Base-by-base conservation (phyloP, 2,329 filamentous ascomycete genomes). In the Exophiala mesophila region DNA sequence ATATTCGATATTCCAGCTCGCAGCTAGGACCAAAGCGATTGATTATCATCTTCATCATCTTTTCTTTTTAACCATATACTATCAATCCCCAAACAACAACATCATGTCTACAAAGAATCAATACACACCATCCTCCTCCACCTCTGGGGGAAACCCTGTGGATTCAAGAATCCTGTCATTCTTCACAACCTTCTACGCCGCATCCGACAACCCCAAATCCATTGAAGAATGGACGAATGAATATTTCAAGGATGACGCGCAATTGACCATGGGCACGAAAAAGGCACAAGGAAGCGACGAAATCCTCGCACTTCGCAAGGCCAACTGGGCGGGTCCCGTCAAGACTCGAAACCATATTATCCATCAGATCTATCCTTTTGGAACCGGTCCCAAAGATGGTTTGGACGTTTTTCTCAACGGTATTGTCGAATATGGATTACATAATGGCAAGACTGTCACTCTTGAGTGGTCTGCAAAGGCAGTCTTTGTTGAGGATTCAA, bases 321-420 rank as follows among this genome's bases (percentile, higher is more conserved):
- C 59, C 4, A 68, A 77, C 63, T 78, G 76, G 75, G 67, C 71
- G 4, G 53, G 53, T 24, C 69, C 70, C 34, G 68, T 79, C 3
- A 57, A 64, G 1, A 64, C 63, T 31, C 40, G 48, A 19, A 41
- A 55, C 40, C 48, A 55, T 40, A 39, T 26, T 5, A 26, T 56
- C 7, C 26, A 41, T 1, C 70, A 73, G 59, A 65, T 77, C 24
- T 77, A 72, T 53, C 66, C 72, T 0, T 76, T 73, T 55, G 70
- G 71, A 26, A 26, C 23, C 12, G 23, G 23, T 6, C 6, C 6
- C 7, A 26, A 26, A 12, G 23, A 26, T 5, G 44, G 60, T 2
- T 59, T 71, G 20, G 71, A 77, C 49, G 65, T 74, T 13, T 77
- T 78, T 74, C 52, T 77, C 3, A 69, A 70, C 50, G 74, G 74